Conservation (phyloP, 2,329 filamentous ascomycete genomes). For the Calonectria pseudoturangicola region DNA sequence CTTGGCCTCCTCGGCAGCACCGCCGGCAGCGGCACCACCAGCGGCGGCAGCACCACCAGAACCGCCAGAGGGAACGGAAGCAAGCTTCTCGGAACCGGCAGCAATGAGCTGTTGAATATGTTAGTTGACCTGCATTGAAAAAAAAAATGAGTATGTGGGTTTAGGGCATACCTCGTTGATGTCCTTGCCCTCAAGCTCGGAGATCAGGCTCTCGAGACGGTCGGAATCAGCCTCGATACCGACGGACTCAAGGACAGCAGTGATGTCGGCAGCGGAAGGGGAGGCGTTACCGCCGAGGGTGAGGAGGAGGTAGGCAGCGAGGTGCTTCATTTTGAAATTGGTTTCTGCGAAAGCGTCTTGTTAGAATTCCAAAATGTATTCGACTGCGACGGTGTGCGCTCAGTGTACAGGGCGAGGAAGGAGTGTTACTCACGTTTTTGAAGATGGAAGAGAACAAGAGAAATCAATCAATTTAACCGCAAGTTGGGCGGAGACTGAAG, state of each 20-base stretch:
- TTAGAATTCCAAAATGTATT: conserved; percentile 42
- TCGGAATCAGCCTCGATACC: conserved; percentile 95
- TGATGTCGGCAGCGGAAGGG: conserved; percentile 91
- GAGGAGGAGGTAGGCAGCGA: conserved; percentile 99
- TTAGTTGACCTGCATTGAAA: conserved; percentile 44
- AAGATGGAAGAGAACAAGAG: conserved; percentile 81
- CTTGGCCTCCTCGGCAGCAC: conserved; percentile 81
- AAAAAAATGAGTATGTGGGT: not conserved
- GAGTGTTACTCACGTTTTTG: conserved; percentile 58
- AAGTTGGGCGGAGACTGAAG: conserved; percentile 97
- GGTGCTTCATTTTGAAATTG: conserved; percentile 95
- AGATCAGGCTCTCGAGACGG: conserved; percentile 89
- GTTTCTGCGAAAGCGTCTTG: conserved; percentile 57
- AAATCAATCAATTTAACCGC: conserved; percentile 99
- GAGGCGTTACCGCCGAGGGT: conserved; percentile 92
- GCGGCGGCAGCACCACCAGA: conserved; percentile 81
- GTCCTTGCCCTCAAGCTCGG: conserved; percentile 93
- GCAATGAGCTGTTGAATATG: conserved; percentile 83
- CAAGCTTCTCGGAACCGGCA: conserved; percentile 93
- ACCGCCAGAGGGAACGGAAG: conserved; percentile 96
- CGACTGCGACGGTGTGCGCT: not conserved
- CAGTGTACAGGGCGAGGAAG: conserved; percentile 13
- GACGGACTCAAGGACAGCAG: conserved; percentile 91
- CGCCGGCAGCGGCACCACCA: conserved; percentile 81
- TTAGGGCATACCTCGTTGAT: conserved; percentile 86